These are phyloP conservation scores for Macrolepiota albuminosa DNA, from an alignment of 768 basidiomycete species.

Conservation along the genomic window DNA sequence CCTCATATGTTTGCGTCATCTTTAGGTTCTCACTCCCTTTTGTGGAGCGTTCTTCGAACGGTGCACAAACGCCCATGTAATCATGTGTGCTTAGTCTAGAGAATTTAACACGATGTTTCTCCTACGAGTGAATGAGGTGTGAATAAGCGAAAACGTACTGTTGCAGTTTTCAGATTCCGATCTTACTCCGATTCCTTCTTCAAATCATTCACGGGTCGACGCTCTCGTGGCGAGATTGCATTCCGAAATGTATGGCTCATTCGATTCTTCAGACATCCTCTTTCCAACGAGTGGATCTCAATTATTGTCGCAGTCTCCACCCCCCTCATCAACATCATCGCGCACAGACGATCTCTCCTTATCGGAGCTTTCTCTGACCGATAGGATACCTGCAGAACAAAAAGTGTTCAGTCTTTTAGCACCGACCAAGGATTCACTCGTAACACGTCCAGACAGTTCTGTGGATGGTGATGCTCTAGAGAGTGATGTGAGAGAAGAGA, in stretches of 20 bases:
- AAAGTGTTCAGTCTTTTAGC: conserved; percentile 16
- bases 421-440: conserved; percentile 4
- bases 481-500: conserved; percentile 3
- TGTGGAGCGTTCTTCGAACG: too few species aligned
- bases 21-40: too few species aligned
- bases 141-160: too few species aligned
- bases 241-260: conserved; percentile 11
- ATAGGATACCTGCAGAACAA: conserved; percentile 16
- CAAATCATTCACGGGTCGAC: neutral
- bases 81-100: too few species aligned
- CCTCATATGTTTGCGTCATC: too few species aligned
- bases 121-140: too few species aligned
- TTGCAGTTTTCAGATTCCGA: neutral
- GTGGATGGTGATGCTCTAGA: conserved; percentile 1
- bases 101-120: too few species aligned
- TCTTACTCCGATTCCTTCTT: neutral
- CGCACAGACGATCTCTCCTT: conserved; percentile 29
- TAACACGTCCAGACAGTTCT: conserved; percentile 8
- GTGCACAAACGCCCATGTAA: too few species aligned
- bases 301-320: conserved; percentile 27
- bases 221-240: neutral
- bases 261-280: conserved; percentile 12
- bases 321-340: conserved; percentile 21
- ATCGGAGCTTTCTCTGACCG: conserved; percentile 31
- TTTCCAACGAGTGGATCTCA: conserved; percentile 19